phyloP scores from a whole-genome alignment of 2,329 filamentous ascomycete genomes.

The Fusarium zealandicum region DNA sequence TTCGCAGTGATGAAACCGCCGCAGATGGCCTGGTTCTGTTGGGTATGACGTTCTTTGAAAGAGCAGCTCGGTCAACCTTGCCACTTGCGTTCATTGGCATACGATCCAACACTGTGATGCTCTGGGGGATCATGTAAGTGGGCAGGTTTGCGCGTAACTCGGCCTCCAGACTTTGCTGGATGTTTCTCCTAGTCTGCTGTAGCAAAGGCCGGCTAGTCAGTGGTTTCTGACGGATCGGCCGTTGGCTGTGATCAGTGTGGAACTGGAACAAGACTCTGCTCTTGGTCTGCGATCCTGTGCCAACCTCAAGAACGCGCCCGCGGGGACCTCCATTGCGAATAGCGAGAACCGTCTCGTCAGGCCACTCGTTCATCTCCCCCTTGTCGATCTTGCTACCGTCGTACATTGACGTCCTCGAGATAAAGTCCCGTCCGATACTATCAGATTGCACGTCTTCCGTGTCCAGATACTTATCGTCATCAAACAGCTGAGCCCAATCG shows the following conservation, averaged over 20 bases:
- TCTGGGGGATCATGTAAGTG: slow-evolving; percentile 10
- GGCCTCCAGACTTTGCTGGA: not conserved
- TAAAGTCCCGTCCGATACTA: slow-evolving; percentile 34
- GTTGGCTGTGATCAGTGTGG: slow-evolving; percentile 23
- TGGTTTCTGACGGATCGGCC: not conserved
- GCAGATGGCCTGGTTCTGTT: not conserved
- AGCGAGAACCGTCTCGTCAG: slow-evolving; percentile 36
- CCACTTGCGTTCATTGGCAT: slow-evolving; percentile 13
- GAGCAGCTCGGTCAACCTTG: slow-evolving; percentile 11
- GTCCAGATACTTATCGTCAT: slow-evolving; percentile 16
- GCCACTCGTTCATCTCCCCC: slow-evolving; percentile 39
- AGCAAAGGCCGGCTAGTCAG: slow-evolving; percentile 1
- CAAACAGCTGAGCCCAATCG: slow-evolving; percentile 16
- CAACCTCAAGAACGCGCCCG: slow-evolving; percentile 32
- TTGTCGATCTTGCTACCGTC: slow-evolving; percentile 22
- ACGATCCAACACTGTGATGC: not conserved
- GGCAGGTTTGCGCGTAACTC: not conserved
- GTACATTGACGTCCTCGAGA: slow-evolving; percentile 41
- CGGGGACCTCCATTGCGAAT: slow-evolving; percentile 1
- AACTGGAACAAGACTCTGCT: slow-evolving; percentile 33
- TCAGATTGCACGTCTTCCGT: slow-evolving; percentile 13
- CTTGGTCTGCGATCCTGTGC: slow-evolving; percentile 22
- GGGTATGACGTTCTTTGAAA: not conserved
- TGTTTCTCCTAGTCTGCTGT: not conserved
- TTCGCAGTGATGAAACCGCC: not conserved